Conservation (phyloP, 495 filamentous ascomycete species). For the Aspergillus saccharolyticus region DNA sequence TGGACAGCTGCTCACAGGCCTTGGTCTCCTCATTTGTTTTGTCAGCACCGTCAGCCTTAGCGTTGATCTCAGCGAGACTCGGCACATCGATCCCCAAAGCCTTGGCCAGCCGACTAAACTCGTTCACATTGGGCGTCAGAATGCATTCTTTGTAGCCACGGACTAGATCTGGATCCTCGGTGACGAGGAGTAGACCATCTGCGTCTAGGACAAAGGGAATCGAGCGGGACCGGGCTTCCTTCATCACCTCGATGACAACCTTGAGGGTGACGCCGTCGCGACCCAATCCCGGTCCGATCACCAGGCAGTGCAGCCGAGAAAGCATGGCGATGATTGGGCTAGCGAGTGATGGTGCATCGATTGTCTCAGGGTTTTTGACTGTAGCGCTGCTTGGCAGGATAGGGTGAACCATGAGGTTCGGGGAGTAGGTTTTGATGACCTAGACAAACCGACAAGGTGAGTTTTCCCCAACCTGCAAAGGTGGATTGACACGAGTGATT, state of each 20-base stretch:
- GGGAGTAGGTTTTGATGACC: conserved; percentile 97
- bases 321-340: conserved; percentile 74
- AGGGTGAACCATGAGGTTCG: conserved; percentile 97
- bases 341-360: conserved; percentile 56
- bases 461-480: not conserved
- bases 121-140: conserved; percentile 89
- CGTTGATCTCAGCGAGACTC: conserved; percentile 38
- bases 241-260: conserved; percentile 73
- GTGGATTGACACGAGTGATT: not conserved
- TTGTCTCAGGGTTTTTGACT: conserved; percentile 36
- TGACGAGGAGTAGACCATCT: conserved; percentile 76
- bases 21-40: conserved; percentile 44
- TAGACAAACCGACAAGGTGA: conserved; percentile 4
- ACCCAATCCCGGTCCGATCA: conserved; percentile 89
- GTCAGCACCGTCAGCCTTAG: conserved; percentile 32
- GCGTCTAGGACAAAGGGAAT: conserved; percentile 90
- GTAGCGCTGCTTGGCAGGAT: conserved; percentile 70
- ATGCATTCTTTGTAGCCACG: conserved; percentile 79
- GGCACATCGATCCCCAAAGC: conserved; percentile 54
- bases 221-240: conserved; percentile 63
- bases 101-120: conserved; percentile 80
- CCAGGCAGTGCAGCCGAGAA: conserved; percentile 80
- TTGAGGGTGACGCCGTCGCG: conserved; percentile 87
- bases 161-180: conserved; percentile 69
- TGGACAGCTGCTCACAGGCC: conserved; percentile 66